These are phyloP conservation scores for Silybum marianum DNA, from an alignment of 129 eudicot genomes.

Conservation along the genomic window DNA sequence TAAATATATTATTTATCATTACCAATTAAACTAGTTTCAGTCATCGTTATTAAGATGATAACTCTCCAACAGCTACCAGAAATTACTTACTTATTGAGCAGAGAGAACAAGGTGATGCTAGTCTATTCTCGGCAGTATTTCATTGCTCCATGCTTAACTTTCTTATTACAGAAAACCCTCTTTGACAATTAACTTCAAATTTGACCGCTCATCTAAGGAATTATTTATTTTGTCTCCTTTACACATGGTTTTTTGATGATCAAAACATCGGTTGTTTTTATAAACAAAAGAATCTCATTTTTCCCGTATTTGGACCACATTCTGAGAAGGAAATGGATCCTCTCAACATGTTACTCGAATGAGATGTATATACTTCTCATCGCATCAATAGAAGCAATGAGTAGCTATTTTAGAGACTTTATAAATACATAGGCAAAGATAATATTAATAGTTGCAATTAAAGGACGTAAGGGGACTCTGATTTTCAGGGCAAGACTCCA, in stretches of 20 bases:
- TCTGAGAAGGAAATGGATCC: background rate
- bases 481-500: background rate
- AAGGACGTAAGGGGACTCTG: background rate
- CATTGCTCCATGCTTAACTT: background rate
- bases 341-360: background rate
- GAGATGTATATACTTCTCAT: background rate
- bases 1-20: background rate
- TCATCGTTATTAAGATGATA: background rate
- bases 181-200: background rate
- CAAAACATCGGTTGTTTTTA: background rate
- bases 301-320: background rate
- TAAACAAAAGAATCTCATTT: background rate
- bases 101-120: background rate
- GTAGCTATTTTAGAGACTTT: background rate
- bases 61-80: background rate
- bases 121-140: background rate
- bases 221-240: background rate
- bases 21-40: background rate
- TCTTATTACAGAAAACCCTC: background rate
- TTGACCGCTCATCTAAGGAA: background rate
- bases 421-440: background rate
- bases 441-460: no score
- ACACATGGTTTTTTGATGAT: no score
- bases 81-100: background rate
- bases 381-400: background rate